Conservation (phyloP, 2,329 filamentous ascomycete species). For the Fusarium udum region DNA sequence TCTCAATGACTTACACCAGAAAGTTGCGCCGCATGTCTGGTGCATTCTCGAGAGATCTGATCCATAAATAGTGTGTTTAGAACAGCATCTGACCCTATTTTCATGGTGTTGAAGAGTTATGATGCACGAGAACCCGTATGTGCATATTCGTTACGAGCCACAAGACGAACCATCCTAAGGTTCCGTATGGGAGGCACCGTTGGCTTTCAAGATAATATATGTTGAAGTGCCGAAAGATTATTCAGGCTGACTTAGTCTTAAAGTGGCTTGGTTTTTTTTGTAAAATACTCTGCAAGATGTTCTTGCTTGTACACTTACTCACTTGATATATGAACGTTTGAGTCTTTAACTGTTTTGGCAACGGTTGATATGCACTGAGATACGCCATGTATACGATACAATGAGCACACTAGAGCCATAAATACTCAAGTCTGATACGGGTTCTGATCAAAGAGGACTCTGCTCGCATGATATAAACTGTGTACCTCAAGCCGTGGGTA, state of each 20-base stretch:
- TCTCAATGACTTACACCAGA: neutral
- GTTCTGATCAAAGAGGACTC: neutral
- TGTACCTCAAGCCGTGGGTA: no score
- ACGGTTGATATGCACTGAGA: neutral
- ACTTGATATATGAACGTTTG: accelerated
- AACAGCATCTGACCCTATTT: no score
- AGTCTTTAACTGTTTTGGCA: neutral
- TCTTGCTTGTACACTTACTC: neutral
- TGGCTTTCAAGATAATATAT: neutral
- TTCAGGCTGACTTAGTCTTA: accelerated
- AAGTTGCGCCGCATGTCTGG: neutral
- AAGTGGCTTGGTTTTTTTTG: accelerated
- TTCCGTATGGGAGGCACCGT: neutral
- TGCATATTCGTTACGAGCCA: neutral
- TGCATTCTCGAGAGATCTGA: neutral
- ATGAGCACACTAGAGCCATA: neutral
- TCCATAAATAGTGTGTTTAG: neutral
- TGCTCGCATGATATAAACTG: neutral
- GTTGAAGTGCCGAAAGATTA: neutral
- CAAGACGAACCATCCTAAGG: neutral
- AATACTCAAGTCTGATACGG: no score
- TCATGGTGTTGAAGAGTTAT: neutral
- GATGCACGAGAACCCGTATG: neutral
- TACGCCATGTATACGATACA: no score
- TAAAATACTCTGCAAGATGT: neutral